Evolutionary conservation across 805 yeast genomes (phyloP).

Genomic region (Hanseniaspora meyeri): DNA sequence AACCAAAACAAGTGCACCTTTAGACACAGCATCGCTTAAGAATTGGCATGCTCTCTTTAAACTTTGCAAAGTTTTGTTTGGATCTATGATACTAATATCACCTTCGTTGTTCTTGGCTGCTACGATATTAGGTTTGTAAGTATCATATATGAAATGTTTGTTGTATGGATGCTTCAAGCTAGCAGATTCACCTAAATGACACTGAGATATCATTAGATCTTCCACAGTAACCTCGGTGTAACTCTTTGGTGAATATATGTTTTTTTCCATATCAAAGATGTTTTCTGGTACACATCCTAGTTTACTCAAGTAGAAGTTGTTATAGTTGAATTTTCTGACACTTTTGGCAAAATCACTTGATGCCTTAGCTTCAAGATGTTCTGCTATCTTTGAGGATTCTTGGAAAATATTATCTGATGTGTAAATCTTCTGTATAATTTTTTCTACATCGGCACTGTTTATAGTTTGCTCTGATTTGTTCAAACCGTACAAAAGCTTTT

Average conservation of each 20-base stretch:
- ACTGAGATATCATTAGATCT: slow-evolving; percentile 77
- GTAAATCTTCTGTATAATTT: neutral
- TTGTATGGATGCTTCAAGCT: slow-evolving; percentile 66
- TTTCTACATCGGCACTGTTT: neutral
- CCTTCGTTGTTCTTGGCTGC: slow-evolving; percentile 2
- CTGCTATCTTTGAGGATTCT: neutral
- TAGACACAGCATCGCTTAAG: slow-evolving; percentile 66
- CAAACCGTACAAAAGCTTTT: slow-evolving; percentile 4
- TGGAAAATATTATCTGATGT: neutral
- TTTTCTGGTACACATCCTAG: slow-evolving; percentile 6
- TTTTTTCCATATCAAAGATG: slow-evolving; percentile 59
- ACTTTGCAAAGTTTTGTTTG: slow-evolving; percentile 65
- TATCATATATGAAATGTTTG: slow-evolving; percentile 79
- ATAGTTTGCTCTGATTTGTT: neutral
- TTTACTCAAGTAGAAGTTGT: neutral
- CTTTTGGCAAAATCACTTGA: neutral
- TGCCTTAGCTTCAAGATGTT: neutral
- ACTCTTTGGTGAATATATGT: slow-evolving; percentile 46
- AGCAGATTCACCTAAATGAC: slow-evolving; percentile 87
- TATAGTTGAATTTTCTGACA: slow-evolving; percentile 5
- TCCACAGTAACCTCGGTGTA: slow-evolving; percentile 51
- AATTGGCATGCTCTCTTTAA: slow-evolving; percentile 76
- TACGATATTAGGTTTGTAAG: slow-evolving; percentile 37
- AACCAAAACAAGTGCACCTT: slow-evolving; percentile 74
- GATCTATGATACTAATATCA: slow-evolving; percentile 82